Percentiles rank a stretch among this genome's conserved stretches.
Evolutionary conservation across 192 early-diverging fungal genomes (phyloP).

Genomic region (Coemansia sp.): DNA sequence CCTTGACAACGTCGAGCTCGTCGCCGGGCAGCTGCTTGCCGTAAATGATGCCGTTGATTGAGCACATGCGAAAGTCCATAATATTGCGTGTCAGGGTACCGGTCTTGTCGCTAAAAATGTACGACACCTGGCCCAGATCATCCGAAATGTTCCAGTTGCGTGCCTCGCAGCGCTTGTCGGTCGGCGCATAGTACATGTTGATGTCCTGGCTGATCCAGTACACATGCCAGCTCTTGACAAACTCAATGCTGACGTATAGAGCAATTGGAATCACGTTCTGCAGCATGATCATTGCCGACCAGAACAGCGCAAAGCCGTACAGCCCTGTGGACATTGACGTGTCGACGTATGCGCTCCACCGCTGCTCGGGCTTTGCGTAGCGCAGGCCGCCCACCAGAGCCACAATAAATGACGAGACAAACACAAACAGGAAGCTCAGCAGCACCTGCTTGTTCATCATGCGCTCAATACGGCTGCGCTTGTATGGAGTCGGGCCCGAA

Average conservation of each 20-base stretch:
- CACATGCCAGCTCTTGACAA: constrained; percentile 82
- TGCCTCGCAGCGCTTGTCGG: constrained; percentile 41
- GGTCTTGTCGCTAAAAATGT: constrained; percentile 96
- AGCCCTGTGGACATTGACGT: constrained; percentile 28
- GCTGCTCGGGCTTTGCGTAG: constrained; percentile 36
- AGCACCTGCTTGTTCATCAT: constrained; percentile 76
- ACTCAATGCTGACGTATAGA: constrained; percentile 89
- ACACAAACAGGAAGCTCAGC: constrained; percentile 58
- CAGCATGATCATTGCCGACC: constrained; percentile 85
- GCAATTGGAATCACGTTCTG: constrained; percentile 97
- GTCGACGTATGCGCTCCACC: constrained; percentile 36
- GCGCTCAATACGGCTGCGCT: constrained; percentile 84
- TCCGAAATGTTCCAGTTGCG: constrained; percentile 90
- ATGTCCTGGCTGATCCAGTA: constrained; percentile 90
- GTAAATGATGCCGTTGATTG: constrained; percentile 83
- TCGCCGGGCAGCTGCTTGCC: constrained; percentile 73
- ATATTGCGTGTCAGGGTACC: constrained; percentile 94
- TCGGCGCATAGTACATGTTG: constrained; percentile 72
- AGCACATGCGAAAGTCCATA: constrained; percentile 95
- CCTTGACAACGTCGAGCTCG: constrained; percentile 63
- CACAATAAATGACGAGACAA: constrained; percentile 56
- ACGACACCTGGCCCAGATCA: constrained; percentile 94
- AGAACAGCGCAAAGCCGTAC: constrained; percentile 54
- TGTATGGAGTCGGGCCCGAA: constrained; percentile 85
- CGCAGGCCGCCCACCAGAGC: constrained; percentile 56